Percentiles rank a stretch among this genome's conserved stretches.
These are phyloP conservation scores for Coemansia sp. DNA, from an alignment of 192 early-diverging fungal genomes.

Conservation along the genomic window DNA sequence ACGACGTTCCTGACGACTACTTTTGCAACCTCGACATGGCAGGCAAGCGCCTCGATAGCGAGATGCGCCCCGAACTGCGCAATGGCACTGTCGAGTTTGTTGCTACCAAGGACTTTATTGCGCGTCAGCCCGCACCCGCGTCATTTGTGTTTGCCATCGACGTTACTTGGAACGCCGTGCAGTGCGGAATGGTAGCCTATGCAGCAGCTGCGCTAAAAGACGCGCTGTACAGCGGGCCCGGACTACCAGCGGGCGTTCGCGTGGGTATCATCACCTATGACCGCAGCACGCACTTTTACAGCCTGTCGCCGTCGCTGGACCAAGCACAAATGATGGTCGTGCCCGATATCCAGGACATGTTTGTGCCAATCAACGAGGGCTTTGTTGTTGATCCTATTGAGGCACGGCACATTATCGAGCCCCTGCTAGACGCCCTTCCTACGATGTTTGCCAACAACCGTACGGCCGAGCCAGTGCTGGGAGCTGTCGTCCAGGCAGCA, in stretches of 20 bases:
- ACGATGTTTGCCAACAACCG: slow-evolving; percentile 78
- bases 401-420: slow-evolving; percentile 76
- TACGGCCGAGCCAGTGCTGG: slow-evolving; percentile 71
- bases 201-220: slow-evolving; percentile 66
- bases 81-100: slow-evolving; percentile 90
- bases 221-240: slow-evolving; percentile 62
- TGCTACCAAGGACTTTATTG: slow-evolving; percentile 68
- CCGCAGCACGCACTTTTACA: slow-evolving; percentile 91
- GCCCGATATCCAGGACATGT: slow-evolving; percentile 85
- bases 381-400: slow-evolving; percentile 85
- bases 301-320: slow-evolving; percentile 75
- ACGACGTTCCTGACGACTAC: slow-evolving; percentile 80
- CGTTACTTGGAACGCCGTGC: slow-evolving; percentile 83
- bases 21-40: slow-evolving; percentile 94
- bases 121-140: slow-evolving; percentile 64
- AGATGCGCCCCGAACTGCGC: slow-evolving; percentile 82
- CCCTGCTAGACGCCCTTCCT: slow-evolving; percentile 78
- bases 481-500: slow-evolving; percentile 75
- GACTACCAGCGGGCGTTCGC: slow-evolving; percentile 58
- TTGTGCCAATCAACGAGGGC: slow-evolving; percentile 90
- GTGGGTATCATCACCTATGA: slow-evolving; percentile 93
- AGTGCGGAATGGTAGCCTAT: slow-evolving; percentile 76
- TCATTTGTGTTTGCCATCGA: slow-evolving; percentile 93
- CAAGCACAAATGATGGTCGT: slow-evolving; percentile 95
- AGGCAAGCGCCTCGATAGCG: slow-evolving; percentile 79